Conservation (phyloP, 2,329 filamentous ascomycete genomes). For the Arthroderma sp. region DNA sequence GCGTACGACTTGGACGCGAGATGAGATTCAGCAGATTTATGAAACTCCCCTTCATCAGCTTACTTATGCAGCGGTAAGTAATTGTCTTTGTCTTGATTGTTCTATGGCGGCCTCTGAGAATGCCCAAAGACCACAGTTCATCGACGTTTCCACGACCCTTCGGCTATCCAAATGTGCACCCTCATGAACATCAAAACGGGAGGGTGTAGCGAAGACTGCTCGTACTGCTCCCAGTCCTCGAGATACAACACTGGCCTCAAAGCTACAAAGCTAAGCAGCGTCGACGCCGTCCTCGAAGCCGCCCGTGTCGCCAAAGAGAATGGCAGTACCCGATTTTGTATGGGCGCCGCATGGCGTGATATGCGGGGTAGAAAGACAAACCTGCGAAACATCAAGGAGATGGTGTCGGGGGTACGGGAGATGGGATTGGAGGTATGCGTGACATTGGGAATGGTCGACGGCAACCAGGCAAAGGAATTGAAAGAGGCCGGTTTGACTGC, state of each 20-base stretch:
- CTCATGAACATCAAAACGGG: slow-evolving; percentile 96
- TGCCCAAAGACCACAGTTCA: slow-evolving; percentile 56
- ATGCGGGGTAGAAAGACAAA: slow-evolving; percentile 82
- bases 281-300: slow-evolving; percentile 67
- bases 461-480: slow-evolving; percentile 62
- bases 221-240: slow-evolving; percentile 82
- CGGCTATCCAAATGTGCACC: slow-evolving; percentile 80
- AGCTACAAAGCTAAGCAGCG: slow-evolving; percentile 64
- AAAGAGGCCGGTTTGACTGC: slow-evolving; percentile 75
- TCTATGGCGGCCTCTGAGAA: slow-evolving; percentile 9
- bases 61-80: slow-evolving; percentile 53
- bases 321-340: slow-evolving; percentile 83
- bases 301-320: slow-evolving; percentile 67
- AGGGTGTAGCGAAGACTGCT: slow-evolving; percentile 83
- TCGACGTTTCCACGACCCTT: slow-evolving; percentile 71
- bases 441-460: slow-evolving; percentile 87
- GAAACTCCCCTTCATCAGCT: slow-evolving; percentile 69
- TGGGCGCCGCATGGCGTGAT: slow-evolving; percentile 88
- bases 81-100: background rate
- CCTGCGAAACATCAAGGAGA: slow-evolving; percentile 69
- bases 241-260: slow-evolving; percentile 66
- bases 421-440: slow-evolving; percentile 88
- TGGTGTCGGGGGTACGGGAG: slow-evolving; percentile 67
- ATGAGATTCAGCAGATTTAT: slow-evolving; percentile 72
- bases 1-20: slow-evolving; percentile 64